These are phyloP conservation scores for Hanseniaspora uvarum DNA, from an alignment of 1,139 yeast genomes.

Conservation along the genomic window DNA sequence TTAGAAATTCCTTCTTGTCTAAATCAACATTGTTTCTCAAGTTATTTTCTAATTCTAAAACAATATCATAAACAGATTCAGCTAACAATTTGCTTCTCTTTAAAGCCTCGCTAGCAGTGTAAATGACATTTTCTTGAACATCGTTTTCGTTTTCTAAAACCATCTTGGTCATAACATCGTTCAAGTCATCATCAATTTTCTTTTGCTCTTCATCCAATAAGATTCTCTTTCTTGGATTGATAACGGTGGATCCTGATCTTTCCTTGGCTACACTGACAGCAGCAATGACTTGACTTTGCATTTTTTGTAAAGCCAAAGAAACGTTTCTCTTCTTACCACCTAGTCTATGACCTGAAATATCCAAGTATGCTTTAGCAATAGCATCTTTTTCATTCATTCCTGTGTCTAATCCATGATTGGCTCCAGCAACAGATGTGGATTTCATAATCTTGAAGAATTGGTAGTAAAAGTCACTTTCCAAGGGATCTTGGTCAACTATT, in stretches of 20 bases:
- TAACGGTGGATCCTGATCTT: conserved; percentile 76
- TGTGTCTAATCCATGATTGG: conserved; percentile 3
- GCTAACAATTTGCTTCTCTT: conserved; percentile 39
- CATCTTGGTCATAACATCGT: conserved; percentile 22
- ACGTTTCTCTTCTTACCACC: conserved; percentile 84
- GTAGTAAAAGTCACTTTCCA: conserved; percentile 90
- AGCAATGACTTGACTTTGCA: conserved; percentile 96
- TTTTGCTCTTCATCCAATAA: conserved; percentile 48
- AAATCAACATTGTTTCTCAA: conserved; percentile 57
- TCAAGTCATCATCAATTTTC: conserved; percentile 26
- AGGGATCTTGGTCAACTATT: conserved; percentile 94
- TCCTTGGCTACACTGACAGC: conserved; percentile 94
- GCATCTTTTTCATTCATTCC: conserved; percentile 33
- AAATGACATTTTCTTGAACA: conserved; percentile 18
- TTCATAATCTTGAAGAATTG: conserved; percentile 82
- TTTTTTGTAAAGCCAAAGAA: conserved; percentile 90
- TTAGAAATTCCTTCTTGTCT: conserved; percentile 71
- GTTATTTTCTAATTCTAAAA: conserved; percentile 71
- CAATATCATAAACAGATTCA: conserved; percentile 69
- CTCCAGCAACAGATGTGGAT: conserved; percentile 32
- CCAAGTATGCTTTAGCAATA: conserved; percentile 89
- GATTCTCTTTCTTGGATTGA: conserved; percentile 80
- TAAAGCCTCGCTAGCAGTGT: conserved; percentile 46
- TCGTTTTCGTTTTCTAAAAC: not conserved
- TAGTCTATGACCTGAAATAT: conserved; percentile 82